Evolutionary conservation across 2,329 filamentous ascomycete species (phyloP), one percentile per base, ranked within the genome.

Genomic region (Blastomyces emzantsi): DNA sequence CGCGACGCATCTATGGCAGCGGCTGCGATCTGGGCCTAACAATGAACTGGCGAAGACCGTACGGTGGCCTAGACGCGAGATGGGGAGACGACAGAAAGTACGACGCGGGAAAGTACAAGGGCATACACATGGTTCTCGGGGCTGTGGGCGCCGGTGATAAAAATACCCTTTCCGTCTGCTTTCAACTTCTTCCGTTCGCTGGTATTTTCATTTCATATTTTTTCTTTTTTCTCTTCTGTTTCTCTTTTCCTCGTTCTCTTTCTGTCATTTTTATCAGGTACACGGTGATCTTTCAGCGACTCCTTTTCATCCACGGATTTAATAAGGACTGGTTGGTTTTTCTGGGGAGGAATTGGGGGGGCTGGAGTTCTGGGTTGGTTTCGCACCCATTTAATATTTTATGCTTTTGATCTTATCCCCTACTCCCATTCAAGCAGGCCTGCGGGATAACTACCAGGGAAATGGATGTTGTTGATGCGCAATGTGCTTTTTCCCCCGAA

Each of bases 1-100:
- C 54, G 76, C 74, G 28, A 22, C 22, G 13, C 39, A 41, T 30
- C 25, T 60, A n/a, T 60, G 57, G 57, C 57, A 47, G 41, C 57
- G 28, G 8, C 8, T 60, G 28, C 22, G 28, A 33, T 33, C 57
- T 60, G 19, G 22, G 36, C 30, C 57, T 30, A 25, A n/a, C 28
- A 13, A 33, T 3, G 36, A 43, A 6, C 15, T 8, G n/a, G 22
- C 5, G 11, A 33, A 4, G 22, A 22, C 6, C 4, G 17, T 19
- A 19, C 15, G 41, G 22, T 22, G 39, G 57, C 22, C 39, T n/a
- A 15, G 15, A 11, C 30, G 41, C 17, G 51, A 33, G 28, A 51
- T 2, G 11, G 47, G 9, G 47, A 51, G 47, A 25, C 22, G 47
- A 8, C n/a, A 25, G 47, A 51, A 51, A 51, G 47, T 5, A 0